phyloP scores from a whole-genome alignment of 306 rosid species.

The Calophaca sinica region DNA sequence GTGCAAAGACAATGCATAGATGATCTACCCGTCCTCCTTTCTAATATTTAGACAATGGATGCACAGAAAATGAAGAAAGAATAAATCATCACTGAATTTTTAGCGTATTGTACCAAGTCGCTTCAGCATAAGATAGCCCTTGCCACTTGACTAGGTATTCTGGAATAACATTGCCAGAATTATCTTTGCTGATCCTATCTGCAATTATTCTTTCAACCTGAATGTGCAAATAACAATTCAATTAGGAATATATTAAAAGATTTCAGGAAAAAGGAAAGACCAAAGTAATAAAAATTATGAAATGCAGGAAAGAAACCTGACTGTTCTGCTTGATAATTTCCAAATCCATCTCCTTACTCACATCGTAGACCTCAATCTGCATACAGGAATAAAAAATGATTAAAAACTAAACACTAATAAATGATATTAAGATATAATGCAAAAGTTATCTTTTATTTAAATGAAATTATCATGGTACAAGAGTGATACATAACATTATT shows the following conservation, averaged over 20 bases:
- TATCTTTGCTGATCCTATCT: constrained; percentile 83
- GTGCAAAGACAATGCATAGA: constrained; percentile 12
- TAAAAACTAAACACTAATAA: constrained; percentile 30
- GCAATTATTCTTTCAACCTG: constrained; percentile 97
- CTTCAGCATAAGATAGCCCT: constrained; percentile 99
- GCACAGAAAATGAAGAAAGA: constrained; percentile 18
- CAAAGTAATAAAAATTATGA: constrained; percentile 30
- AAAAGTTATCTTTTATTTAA: not conserved
- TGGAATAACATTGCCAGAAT: constrained; percentile 74
- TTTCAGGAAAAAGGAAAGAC: constrained; percentile 1
- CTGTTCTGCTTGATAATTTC: constrained; percentile 98
- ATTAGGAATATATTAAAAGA: constrained; percentile 20
- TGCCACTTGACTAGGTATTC: constrained; percentile 99
- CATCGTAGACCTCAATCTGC: constrained; percentile 97
- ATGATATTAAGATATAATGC: constrained; percentile 16
- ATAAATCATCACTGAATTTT: constrained; percentile 34
- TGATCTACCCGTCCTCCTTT: constrained; percentile 33
- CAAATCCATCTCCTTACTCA: constrained; percentile 99
- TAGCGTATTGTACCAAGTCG: constrained; percentile 74
- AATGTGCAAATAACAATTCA: constrained; percentile 37
- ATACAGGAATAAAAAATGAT: constrained; percentile 40
- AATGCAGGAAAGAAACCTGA: constrained; percentile 69
- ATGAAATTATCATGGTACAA: constrained; percentile 4
- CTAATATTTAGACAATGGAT: constrained; percentile 13
- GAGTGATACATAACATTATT: constrained; percentile 4